Evolutionary conservation across 2,329 filamentous ascomycete species (phyloP).

Genomic region (Fusarium albosuccineum): DNA sequence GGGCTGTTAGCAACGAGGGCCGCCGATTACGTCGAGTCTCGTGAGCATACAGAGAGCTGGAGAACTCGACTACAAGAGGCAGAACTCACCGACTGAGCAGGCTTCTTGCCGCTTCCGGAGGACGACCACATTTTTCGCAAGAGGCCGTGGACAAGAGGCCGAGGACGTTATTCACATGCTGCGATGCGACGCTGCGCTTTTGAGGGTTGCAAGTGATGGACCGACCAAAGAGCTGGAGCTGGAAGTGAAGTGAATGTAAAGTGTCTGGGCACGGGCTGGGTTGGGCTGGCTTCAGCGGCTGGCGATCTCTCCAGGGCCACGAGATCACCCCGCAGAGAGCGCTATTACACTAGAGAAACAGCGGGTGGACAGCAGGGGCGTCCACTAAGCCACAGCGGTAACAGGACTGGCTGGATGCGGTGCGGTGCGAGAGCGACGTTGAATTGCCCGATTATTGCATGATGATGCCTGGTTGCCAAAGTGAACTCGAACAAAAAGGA

Average conservation of each 20-base stretch:
- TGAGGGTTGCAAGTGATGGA: conserved; percentile 33
- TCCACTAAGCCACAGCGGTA: conserved; percentile 15
- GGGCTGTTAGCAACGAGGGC: conserved; percentile 52
- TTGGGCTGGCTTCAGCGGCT: conserved; percentile 7
- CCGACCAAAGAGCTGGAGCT: conserved; percentile 15
- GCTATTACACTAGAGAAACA: conserved; percentile 30
- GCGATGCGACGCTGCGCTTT: conserved; percentile 41
- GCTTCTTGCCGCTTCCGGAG: conserved; percentile 76
- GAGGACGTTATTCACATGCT: conserved; percentile 49
- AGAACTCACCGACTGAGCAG: conserved; percentile 74
- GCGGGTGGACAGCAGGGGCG: conserved; percentile 27
- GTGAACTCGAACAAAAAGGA: no score
- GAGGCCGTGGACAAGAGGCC: conserved; percentile 44
- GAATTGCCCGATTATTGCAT: background rate
- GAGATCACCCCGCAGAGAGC: conserved; percentile 39
- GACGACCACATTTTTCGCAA: conserved; percentile 71
- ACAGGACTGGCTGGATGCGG: background rate
- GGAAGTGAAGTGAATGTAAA: background rate
- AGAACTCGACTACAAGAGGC: conserved; percentile 31
- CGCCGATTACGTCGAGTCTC: conserved; percentile 43
- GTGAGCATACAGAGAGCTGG: conserved; percentile 26
- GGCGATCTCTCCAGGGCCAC: conserved; percentile 23
- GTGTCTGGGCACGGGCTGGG: conserved; percentile 6
- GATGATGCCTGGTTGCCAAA: background rate
- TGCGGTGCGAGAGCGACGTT: background rate